Evolutionary conservation across 345 rosid species (phyloP).

Genomic region (Odontarrhena argentea): DNA sequence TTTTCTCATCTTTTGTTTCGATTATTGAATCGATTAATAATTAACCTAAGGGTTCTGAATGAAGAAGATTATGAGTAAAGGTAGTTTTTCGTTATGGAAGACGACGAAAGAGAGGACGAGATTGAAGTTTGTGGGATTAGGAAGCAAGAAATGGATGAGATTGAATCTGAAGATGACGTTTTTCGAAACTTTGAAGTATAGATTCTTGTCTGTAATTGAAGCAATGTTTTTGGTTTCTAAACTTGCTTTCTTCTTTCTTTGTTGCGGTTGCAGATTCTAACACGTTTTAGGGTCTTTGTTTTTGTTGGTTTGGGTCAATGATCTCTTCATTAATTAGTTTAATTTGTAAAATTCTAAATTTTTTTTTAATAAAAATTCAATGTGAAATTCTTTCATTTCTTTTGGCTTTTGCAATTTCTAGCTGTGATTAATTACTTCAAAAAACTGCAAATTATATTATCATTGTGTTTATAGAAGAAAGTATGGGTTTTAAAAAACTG

Average conservation of each 20-base stretch:
- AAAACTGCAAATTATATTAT: not conserved
- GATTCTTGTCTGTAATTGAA: slow-evolving; percentile 35
- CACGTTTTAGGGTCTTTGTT: not conserved
- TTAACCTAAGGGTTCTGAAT: not conserved
- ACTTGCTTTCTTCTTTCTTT: slow-evolving; percentile 37
- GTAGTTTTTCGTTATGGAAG: slow-evolving; percentile 22
- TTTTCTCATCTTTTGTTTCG: not conserved
- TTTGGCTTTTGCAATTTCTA: not conserved
- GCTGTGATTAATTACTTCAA: not conserved
- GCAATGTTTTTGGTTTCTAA: slow-evolving; percentile 36
- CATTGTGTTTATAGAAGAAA: not conserved
- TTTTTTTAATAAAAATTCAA: not conserved
- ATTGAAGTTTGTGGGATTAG: slow-evolving; percentile 32
- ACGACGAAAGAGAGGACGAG: slow-evolving; percentile 38
- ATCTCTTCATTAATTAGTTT: not conserved
- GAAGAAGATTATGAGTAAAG: slow-evolving; percentile 14
- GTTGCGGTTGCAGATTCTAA: slow-evolving; percentile 37
- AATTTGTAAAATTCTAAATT: slow-evolving; percentile 9
- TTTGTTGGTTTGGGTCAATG: not conserved
- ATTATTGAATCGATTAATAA: not conserved
- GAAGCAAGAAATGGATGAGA: slow-evolving; percentile 36
- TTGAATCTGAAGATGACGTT: slow-evolving; percentile 40
- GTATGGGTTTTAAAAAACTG: not conserved
- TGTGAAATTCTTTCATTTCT: not conserved
- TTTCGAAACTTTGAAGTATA: slow-evolving; percentile 24